Percentiles rank a stretch among this genome's conserved stretches.
These are phyloP conservation scores for Sporothrix luriei DNA, from an alignment of 2,329 filamentous ascomycete genomes.

Conservation along the genomic window DNA sequence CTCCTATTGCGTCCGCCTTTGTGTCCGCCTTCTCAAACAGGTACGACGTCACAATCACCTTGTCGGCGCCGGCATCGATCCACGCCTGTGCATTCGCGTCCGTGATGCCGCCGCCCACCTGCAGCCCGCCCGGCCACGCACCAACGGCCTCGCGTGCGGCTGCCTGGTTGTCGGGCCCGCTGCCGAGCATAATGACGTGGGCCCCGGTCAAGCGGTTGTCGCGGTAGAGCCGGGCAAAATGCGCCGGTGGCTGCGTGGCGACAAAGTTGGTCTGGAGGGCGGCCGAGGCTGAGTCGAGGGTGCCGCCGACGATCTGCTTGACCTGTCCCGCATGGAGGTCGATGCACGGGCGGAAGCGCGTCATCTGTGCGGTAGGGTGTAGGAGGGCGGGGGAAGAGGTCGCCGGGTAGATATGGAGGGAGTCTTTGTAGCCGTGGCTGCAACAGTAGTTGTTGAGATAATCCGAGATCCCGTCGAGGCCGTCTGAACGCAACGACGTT, in stretches of 20 bases:
- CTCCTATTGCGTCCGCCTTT: too few relatives aligned
- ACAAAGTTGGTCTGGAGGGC: constrained; percentile 89
- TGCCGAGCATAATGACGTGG: constrained; percentile 94
- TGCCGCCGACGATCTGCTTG: constrained; percentile 97
- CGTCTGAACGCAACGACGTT: neutral
- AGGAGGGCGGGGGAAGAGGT: too few relatives aligned
- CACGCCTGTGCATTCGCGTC: constrained; percentile 81
- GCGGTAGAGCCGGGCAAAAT: constrained; percentile 82
- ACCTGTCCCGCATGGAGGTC: constrained; percentile 96
- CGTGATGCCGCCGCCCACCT: constrained; percentile 92
- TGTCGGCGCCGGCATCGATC: constrained; percentile 86
- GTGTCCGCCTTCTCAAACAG: constrained; percentile 69
- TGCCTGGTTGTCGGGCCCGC: constrained; percentile 70
- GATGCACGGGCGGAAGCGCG: constrained; percentile 92
- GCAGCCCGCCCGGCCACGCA: constrained; percentile 78
- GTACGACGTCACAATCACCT: constrained; percentile 96
- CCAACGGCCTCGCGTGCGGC: constrained; percentile 75
- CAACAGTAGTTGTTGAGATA: neutral
- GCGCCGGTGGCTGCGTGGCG: constrained; percentile 75
- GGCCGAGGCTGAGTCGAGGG: constrained; percentile 68
- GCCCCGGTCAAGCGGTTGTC: constrained; percentile 73
- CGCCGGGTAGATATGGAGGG: neutral
- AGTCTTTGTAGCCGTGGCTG: neutral
- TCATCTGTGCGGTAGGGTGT: constrained; percentile 57
- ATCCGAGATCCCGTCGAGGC: too few relatives aligned